Base-by-base conservation (phyloP, 768 basidiomycete genomes). In the Steccherinum ochraceum region DNA sequence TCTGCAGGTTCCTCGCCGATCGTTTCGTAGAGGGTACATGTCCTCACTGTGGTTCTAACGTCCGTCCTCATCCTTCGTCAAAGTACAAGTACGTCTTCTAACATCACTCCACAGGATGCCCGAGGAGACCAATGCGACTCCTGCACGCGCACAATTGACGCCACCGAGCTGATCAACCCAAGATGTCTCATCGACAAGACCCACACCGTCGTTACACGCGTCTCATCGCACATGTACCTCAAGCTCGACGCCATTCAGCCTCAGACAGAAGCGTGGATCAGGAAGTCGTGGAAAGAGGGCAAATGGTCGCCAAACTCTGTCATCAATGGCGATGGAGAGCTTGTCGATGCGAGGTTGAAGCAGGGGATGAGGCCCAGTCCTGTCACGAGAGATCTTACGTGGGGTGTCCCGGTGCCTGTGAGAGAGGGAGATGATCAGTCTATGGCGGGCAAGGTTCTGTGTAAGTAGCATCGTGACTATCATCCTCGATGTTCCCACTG, bases 1-100 rank as follows among this genome's bases (percentile, higher is more conserved):
- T n/a, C n/a, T 3, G 23, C 53, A 91, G 90, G 59, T 99, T 96
- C 72, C 70, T 99, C 27, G 96, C 96, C 18, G 96, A 99, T 69
- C 86, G 96, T 49, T 98, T 88, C 68, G 94, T 98, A 0, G 95
- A 98, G 67, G 96, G 96, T n/a, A 91, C 81, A 26, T 99, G 96
- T 64, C 96, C 96, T 0, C 78, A 96, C 67, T 98, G 96, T 63
- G 79, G 78, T 45, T 93, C 84, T 56, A 86, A 93, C 52, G 89
- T 89, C 53, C 57, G 78, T 61, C n/a, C 18, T 43, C 41, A 12
- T 20, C 24, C 24, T 21, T 16, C 3, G 30, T 46, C 39, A n/a
- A 40, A 4, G 18, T 20, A 27, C 5, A 5, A 12, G 30, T 16
- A 10, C 13, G n/a, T 45, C 16, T 24, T 3, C 30, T 13, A 41